Evolutionary conservation across 208 protist genomes (phyloP).

Genomic region (Tritrichomonas musculus): DNA sequence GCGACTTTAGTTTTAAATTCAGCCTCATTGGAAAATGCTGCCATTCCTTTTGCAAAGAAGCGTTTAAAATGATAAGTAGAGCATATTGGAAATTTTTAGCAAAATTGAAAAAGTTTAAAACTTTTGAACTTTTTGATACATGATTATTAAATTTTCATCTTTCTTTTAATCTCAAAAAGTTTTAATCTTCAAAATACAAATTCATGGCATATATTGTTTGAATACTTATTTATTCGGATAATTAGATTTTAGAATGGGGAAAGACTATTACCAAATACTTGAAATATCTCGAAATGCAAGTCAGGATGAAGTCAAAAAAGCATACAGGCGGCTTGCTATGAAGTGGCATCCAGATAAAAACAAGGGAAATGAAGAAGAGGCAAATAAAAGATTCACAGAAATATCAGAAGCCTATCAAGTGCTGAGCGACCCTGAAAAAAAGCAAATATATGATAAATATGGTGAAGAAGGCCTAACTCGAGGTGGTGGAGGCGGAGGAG

Average conservation of each 20-base stretch:
- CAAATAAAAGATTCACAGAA: slow-evolving; percentile 34
- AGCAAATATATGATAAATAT: slow-evolving; percentile 49
- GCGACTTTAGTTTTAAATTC: neutral
- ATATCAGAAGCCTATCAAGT: slow-evolving; percentile 50
- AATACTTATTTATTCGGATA: no score
- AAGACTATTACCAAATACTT: slow-evolving; percentile 45
- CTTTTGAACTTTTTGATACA: no score
- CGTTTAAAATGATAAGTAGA: no score
- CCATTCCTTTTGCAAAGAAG: no score
- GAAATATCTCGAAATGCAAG: slow-evolving; percentile 40
- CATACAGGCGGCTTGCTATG: slow-evolving; percentile 55
- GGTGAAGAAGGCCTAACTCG: slow-evolving; percentile 46
- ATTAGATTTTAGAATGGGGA: no score
- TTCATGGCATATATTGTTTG: no score
- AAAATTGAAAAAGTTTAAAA: no score
- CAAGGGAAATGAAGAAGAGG: neutral
- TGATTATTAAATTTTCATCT: no score
- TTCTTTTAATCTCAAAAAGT: no score
- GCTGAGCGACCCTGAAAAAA: slow-evolving; percentile 45
- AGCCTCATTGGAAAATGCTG: neutral
- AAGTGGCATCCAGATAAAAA: slow-evolving; percentile 59
- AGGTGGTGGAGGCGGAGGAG: neutral
- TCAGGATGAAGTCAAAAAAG: slow-evolving; percentile 50
- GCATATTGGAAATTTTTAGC: no score
- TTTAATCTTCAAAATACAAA: no score